Percentiles rank a stretch among this genome's conserved stretches.
Evolutionary conservation across 1,284 basidiomycete species (phyloP).

Genomic region (Sporisorium sorghi): DNA sequence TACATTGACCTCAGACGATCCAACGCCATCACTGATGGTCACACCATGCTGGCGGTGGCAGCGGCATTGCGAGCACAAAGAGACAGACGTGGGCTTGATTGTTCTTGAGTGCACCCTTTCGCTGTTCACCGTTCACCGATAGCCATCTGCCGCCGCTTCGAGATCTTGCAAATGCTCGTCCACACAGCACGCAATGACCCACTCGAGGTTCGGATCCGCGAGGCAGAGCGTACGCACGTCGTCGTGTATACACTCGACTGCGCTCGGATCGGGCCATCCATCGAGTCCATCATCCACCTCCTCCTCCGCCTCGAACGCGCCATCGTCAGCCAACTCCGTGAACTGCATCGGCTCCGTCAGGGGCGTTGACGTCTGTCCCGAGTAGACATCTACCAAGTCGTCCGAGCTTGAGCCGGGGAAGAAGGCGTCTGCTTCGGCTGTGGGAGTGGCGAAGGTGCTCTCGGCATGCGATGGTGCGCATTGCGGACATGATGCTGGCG

Average conservation of each 20-base stretch:
- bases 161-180: constrained; percentile 13
- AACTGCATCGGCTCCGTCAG: not conserved
- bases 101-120: not conserved
- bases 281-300: constrained; percentile 13
- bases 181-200: constrained; percentile 18
- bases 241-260: constrained; percentile 25
- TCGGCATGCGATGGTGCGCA: not conserved
- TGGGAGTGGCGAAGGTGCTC: not conserved
- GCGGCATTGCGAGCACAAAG: not conserved
- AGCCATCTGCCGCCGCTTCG: not conserved
- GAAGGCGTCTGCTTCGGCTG: too few relatives aligned
- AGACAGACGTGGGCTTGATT: not conserved
- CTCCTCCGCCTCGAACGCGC: not conserved
- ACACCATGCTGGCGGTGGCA: not conserved
- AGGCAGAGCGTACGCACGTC: constrained; percentile 33
- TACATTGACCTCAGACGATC: too few relatives aligned
- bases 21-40: too few relatives aligned
- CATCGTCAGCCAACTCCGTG: not conserved
- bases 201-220: constrained; percentile 14
- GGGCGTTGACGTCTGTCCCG: not conserved
- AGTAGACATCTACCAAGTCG: not conserved
- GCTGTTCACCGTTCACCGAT: not conserved
- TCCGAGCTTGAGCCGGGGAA: constrained; percentile 10
- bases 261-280: constrained; percentile 32
- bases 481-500: not conserved